Evolutionary conservation across 352 stramenopile species (phyloP), one percentile per base, ranked within the genome.

Genomic region (Globisporangium middletonii): DNA sequence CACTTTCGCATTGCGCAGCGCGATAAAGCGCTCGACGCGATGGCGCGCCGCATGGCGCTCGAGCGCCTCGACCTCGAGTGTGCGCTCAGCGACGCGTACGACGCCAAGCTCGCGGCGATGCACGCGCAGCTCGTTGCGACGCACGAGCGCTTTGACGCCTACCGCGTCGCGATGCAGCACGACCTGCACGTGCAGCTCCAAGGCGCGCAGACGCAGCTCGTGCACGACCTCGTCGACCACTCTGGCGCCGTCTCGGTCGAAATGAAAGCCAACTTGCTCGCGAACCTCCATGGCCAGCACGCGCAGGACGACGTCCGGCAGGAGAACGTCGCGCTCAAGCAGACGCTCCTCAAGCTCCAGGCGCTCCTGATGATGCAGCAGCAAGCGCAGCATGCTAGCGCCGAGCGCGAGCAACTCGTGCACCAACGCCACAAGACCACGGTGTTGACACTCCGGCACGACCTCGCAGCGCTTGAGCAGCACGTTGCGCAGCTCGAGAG

Each of bases 341-440:
- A 87, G 61, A 81, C 79, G 11, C 55, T 90, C 12, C 55, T 90
- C 7, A 86, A 83, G 38, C 60, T 92, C 7, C 76, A 87, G n/a
- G 68, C 82, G 15, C 57, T 90, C 15, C 70, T 77, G 19, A 69
- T 79, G 27, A 83, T 87, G 67, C 77, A 89, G 46, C 72, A 82
- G 27, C 67, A 88, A 35, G 76, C 61, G 12, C 71, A 78, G 4
- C 55, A 53, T 18, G 62, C 68, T 2, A 65, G 61, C 4, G 59
- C 54, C 27, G 79, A 89, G 23, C 69, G 78, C 8, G 74, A 85
- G 55, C 43, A 65, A 11, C 49, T 71, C n/a, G 44, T 75, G 3
- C 58, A 68, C 0, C 67, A 74, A 3, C 67, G 73, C 11, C 74
- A 80, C 49, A 59, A 67, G n/a, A 71, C 68, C 1, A 63, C 60